Conservation (phyloP, 1,284 basidiomycete species). For the Apiotrichum veenhuisii region DNA sequence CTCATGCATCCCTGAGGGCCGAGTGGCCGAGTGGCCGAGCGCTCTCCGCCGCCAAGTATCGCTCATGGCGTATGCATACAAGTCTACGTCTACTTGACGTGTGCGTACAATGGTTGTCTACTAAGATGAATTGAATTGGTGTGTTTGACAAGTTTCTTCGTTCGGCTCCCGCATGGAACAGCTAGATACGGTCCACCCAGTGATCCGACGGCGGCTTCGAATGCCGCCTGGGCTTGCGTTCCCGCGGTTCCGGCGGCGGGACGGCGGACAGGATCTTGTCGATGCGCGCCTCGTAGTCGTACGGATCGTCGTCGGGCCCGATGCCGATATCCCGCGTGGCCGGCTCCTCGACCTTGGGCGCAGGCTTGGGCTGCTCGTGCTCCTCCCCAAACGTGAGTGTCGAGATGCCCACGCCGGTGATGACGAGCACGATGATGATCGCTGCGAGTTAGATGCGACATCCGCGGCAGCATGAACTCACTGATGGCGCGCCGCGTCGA, state of each 20-base stretch:
- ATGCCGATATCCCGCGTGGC: slow-evolving; percentile 38
- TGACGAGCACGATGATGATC: slow-evolving; percentile 32
- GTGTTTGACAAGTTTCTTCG: background rate
- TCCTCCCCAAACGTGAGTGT: slow-evolving; percentile 11
- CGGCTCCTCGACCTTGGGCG: slow-evolving; percentile 5
- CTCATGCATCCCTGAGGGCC: background rate
- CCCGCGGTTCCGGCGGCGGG: slow-evolving; percentile 6
- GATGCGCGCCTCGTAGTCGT: slow-evolving; percentile 28
- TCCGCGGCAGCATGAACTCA: too few relatives aligned
- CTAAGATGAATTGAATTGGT: background rate
- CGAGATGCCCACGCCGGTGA: slow-evolving; percentile 16
- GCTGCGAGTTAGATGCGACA: slow-evolving; percentile 21
- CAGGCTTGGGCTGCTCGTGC: slow-evolving; percentile 3
- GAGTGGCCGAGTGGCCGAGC: too few relatives aligned
- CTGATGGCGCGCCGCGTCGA: slow-evolving; percentile 81
- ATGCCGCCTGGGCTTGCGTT: slow-evolving; percentile 7
- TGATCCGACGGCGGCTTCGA: slow-evolving; percentile 10
- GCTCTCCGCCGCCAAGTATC: too few relatives aligned
- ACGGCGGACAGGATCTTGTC: slow-evolving; percentile 17
- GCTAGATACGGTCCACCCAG: slow-evolving; percentile 14
- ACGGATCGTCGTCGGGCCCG: slow-evolving; percentile 36
- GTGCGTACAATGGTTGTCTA: too few relatives aligned
- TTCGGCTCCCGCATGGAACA: background rate
- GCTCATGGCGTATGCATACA: background rate
- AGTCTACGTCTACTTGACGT: slow-evolving; percentile 9